Base-by-base conservation (phyloP, 2,329 filamentous ascomycete species). In the Colletotrichum theobromicola region DNA sequence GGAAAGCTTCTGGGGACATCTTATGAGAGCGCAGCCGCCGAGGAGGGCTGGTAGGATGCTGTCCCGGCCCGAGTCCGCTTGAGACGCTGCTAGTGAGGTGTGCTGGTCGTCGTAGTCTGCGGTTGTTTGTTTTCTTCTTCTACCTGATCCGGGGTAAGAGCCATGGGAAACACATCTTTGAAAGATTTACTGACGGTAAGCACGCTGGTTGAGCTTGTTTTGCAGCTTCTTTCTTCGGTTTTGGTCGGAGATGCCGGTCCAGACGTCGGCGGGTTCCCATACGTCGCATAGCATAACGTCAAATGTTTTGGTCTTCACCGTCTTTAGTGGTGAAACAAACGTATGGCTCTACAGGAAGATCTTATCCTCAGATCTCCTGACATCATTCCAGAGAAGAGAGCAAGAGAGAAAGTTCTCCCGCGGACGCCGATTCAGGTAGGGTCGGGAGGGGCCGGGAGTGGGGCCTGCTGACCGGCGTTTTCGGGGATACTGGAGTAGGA, bases 151-250 rank as follows among this genome's bases (percentile, higher is more conserved):
- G n/a, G 5, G 26, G 28, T n/a, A 35, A 67, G n/a, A n/a, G n/a
- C n/a, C n/a, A n/a, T n/a, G n/a, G n/a, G n/a, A n/a, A n/a, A n/a
- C n/a, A n/a, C n/a, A n/a, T n/a, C n/a, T n/a, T n/a, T n/a, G n/a
- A n/a, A n/a, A n/a, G n/a, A 7, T 3, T 16, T 1, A 72, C 70
- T 55, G 15, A 67, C 64, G 64, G 4, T 62, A 62, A 16, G 70
- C 70, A 15, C 70, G 37, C n/a, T 73, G 70, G 12, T 73, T 73
- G 16, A 73, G 42, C 7, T 67, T 60, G n/a, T 73, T 73, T 28
- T 73, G 65, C 46, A 69, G 60, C 58, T 15, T 67, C 32, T 62
- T 67, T 8, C 65, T 64, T 1, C 35, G 66, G 18, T 46, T 37
- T 21, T 69, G 70, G 16, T 68, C 46, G 15, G 70, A 64, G 34